Base-by-base conservation (phyloP, 2,329 filamentous ascomycete genomes). In the Cladophialophora exuberans region DNA sequence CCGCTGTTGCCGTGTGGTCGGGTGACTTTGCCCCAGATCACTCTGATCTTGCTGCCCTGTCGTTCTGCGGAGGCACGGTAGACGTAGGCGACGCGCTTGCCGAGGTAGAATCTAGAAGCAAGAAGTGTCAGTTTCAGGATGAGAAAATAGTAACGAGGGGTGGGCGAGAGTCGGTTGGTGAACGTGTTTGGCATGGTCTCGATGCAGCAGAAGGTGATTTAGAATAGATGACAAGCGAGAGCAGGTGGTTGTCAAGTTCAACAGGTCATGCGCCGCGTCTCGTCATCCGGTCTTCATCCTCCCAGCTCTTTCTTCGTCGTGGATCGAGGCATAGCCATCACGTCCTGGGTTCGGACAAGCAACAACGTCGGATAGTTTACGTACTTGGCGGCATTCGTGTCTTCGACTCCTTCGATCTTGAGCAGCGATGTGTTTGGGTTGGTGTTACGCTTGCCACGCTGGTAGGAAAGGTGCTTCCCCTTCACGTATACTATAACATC, bases 1-100 rank as follows among this genome's bases (percentile, higher is more conserved):
- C 94, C 94, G 69, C 90, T 96, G 88, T 97, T 97, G 77, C 94
- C 93, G 81, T 97, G 93, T 76, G 91, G 87, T 74, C 91, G 84
- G 76, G 90, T 96, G 76, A 97, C 88, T 84, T 96, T 97, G 83
- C 93, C 93, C 91, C 92, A 97, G 83, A 97, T 97, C 70, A 97
- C 88, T 74, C 93, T 87, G 81, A 97, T 95, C 88, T 97, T 97
- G 77, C 91, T 93, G 76, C 94, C 94, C 72, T 93, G 89, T 74
- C 96, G 84, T 83, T 96, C 90, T 81, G 87, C 92, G 80, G 90
- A 87, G 70, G 87, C 93, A 75, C 92, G 90, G 86, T 97, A 99
- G 79, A 99, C 91, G 79, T 91, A 99, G 76, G 94, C 94, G 76
- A 97, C 86, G 83, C 92, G 92, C 89, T 99, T 99, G 81, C 94